Base-by-base conservation (phyloP, 1,284 basidiomycete genomes). In the Trametes polyzona region DNA sequence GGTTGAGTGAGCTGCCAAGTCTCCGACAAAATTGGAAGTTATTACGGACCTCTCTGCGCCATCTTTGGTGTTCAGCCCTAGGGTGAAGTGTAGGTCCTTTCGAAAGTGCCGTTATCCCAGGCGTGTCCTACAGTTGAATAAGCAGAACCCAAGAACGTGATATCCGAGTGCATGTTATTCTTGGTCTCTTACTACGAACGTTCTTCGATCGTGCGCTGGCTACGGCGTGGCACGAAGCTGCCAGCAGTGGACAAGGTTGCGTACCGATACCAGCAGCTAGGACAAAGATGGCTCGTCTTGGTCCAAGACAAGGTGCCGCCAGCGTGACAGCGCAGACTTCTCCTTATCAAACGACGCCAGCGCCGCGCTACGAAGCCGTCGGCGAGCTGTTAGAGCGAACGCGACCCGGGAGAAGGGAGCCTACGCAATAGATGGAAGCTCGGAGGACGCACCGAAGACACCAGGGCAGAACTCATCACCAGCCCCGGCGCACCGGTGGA, bases 381-480 rank as follows among this genome's bases (percentile, higher is more conserved):
- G 35, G 27, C 8, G 17, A 3, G 32, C 53, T 10, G n/a, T 21
- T 42, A 9, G 17, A 55, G 52, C 7, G 19, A 48, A 42, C 32
- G 2, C n/a, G 53, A 30, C 39, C 53, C 53, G 32, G 29, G 14
- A 12, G 10, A 55, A 35, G 35, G 53, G 53, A 55, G 53, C 53
- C 53, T 55, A 42, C 39, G 39, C 14, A n/a, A 35, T 16, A 19
- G 30, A 37, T 4, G 37, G 53, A 55, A 40, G 53, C 53, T 30
- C 19, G 23, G 46, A 48, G 42, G 16, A 24, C 52, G 33, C 23
- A 46, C 39, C 32, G 47, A 47, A 27, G 36, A 48, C 37, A 47
- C 19, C 40, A 37, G n/a, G 12, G 46, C 53, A n/a, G 19, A 12
- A 48, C 29, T 21, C n/a, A 19, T 27, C 9, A 29, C 29, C 26